phyloP scores from a whole-genome alignment of 1,284 basidiomycete genomes.

The Puccinia coronata region DNA sequence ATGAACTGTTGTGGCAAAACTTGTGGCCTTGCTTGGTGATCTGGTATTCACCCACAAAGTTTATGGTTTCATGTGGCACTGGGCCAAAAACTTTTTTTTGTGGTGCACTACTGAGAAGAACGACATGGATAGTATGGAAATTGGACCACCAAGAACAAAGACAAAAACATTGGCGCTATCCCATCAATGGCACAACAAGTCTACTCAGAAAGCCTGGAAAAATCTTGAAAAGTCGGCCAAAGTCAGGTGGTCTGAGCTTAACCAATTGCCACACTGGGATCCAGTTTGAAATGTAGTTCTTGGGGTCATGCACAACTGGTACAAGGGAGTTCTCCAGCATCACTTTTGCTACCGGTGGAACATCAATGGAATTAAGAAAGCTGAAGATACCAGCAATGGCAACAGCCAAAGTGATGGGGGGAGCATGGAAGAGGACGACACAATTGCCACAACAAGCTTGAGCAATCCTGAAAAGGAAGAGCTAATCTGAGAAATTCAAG shows the following conservation, averaged over 20 bases:
- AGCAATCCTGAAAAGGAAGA: background rate
- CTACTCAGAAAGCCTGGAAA: background rate
- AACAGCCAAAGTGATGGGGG: background rate
- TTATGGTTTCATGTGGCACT: slow-evolving; percentile 22
- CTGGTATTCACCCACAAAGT: slow-evolving; percentile 39
- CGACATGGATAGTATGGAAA: background rate
- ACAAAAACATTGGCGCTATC: background rate
- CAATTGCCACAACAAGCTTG: background rate
- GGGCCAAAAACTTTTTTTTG: background rate
- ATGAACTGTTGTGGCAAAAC: background rate
- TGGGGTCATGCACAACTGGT: slow-evolving; percentile 36
- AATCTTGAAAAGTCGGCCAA: background rate
- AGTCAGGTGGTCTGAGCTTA: slow-evolving; percentile 31
- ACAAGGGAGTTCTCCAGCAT: slow-evolving; percentile 20
- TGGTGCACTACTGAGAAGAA: slow-evolving; percentile 1
- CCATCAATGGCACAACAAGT: background rate
- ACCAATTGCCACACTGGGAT: slow-evolving; percentile 20
- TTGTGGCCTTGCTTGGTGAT: slow-evolving; percentile 9
- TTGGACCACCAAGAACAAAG: background rate
- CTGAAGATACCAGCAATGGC: background rate
- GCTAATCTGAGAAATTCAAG: background rate
- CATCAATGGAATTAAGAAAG: background rate
- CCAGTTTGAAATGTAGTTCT: slow-evolving; percentile 12
- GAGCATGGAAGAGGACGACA: background rate
- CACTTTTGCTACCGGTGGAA: slow-evolving; percentile 12